Conservation (phyloP, 1,284 basidiomycete species). For the Moniliophthora roreri region DNA sequence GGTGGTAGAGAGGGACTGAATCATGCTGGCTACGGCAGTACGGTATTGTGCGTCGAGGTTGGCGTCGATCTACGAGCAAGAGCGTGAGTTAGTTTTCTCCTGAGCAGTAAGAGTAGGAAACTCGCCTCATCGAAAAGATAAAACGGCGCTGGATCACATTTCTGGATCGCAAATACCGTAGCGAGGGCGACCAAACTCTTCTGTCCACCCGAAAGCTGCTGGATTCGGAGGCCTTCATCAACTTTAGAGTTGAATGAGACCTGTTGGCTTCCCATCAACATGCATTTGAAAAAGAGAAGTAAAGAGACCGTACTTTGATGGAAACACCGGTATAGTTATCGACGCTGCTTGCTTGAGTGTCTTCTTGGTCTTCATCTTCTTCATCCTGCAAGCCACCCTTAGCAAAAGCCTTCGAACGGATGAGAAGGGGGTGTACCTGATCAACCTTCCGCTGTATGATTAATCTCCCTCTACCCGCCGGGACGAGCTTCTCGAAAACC, state of each 20-base stretch:
- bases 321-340: slow-evolving; percentile 97
- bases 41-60: slow-evolving; percentile 98
- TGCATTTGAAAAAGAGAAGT: background rate
- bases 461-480: slow-evolving; percentile 86
- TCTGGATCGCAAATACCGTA: slow-evolving; percentile 97
- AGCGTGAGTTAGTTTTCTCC: background rate
- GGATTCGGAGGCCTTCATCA: slow-evolving; percentile 94
- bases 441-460: slow-evolving; percentile 92
- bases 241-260: slow-evolving; percentile 99
- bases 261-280: slow-evolving; percentile 33
- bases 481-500: slow-evolving; percentile 97
- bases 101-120: background rate
- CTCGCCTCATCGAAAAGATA: slow-evolving; percentile 97
- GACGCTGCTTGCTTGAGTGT: slow-evolving; percentile 72
- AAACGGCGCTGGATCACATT: slow-evolving; percentile 98
- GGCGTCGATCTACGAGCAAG: slow-evolving; percentile 83
- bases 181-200: slow-evolving; percentile 97
- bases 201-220: slow-evolving; percentile 97
- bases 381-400: slow-evolving; percentile 57
- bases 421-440: slow-evolving; percentile 51
- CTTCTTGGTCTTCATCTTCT: slow-evolving; percentile 64
- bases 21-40: slow-evolving; percentile 98
- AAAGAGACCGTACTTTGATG: slow-evolving; percentile 66
- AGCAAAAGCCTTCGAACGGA: slow-evolving; percentile 4
- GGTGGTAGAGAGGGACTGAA: slow-evolving; percentile 81